phyloP scores from a whole-genome alignment of 2,329 filamentous ascomycete genomes.

The Coleophoma crateriformis region DNA sequence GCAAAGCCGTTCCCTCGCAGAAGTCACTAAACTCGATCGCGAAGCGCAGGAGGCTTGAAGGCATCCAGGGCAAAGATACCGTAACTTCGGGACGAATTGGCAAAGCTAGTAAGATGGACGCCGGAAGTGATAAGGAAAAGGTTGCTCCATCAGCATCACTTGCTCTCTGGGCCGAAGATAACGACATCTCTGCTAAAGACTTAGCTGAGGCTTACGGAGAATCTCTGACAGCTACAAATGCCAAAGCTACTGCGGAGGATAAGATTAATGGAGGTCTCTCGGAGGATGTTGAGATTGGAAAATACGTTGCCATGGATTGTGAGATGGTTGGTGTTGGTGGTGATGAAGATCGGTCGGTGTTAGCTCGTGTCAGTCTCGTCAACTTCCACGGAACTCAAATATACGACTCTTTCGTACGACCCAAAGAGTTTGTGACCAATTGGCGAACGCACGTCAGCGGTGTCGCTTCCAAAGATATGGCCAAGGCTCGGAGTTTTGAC shows the following conservation, averaged over 20 bases:
- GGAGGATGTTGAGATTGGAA: slow-evolving; percentile 64
- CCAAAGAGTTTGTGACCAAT: slow-evolving; percentile 74
- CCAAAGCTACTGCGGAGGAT: slow-evolving; percentile 38
- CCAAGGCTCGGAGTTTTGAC: slow-evolving; percentile 62
- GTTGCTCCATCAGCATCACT: slow-evolving; percentile 45
- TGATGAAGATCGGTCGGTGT: slow-evolving; percentile 62
- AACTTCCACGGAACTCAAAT: slow-evolving; percentile 91
- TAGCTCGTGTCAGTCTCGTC: slow-evolving; percentile 84
- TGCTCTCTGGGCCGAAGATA: slow-evolving; percentile 54
- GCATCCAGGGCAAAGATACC: slow-evolving; percentile 8
- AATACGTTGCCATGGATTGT: slow-evolving; percentile 91
- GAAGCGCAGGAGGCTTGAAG: slow-evolving; percentile 26
- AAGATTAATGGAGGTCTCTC: slow-evolving; percentile 60
- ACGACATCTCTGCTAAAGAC: slow-evolving; percentile 54
- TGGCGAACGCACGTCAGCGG: slow-evolving; percentile 88
- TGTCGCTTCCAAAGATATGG: slow-evolving; percentile 69
- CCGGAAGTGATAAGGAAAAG: slow-evolving; percentile 39
- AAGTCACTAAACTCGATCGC: slow-evolving; percentile 24
- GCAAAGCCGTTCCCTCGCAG: slow-evolving; percentile 23
- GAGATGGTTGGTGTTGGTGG: slow-evolving; percentile 93
- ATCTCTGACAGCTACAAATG: slow-evolving; percentile 42
- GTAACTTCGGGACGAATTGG: slow-evolving; percentile 2
- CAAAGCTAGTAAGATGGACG: slow-evolving; percentile 43
- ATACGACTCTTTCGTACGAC: slow-evolving; percentile 88
- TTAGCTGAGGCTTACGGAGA: slow-evolving; percentile 58